Base-by-base conservation (phyloP, 768 basidiomycete genomes). In the Gelatoporia subvermispora region DNA sequence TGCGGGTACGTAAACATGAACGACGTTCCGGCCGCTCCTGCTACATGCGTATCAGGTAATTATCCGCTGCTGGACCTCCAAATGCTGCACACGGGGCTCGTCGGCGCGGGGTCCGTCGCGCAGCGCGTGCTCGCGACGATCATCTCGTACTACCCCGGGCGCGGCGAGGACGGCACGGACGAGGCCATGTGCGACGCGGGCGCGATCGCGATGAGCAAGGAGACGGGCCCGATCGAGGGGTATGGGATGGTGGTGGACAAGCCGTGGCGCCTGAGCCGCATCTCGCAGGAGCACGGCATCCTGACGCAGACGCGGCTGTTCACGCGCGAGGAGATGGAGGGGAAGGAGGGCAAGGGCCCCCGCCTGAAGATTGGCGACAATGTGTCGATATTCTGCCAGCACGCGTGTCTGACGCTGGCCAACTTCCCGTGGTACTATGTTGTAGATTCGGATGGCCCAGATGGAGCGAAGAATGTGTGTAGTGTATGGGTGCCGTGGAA, bases 401-500 rank as follows among this genome's bases (percentile, higher is more conserved):
- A 93, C 63, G 91, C 89, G 8, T 94, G 91, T 61, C 63, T 93
- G 56, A 89, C 82, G 40, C 76, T 87, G 17, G 88, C 92, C 17
- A 82, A 78, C 2, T 79, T 87, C 58, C 82, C 85, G 1, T 92
- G 87, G 88, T 89, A 84, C 63, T 92, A 92, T 60, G 70, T 93
- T 17, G 81, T 92, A 2, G 90, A 93, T 55, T 78, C 78, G 7
- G 71, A 70, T n/a, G 61, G 70, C 24, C 72, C 70, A 16, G 72
- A 67, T 18, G 76, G 75, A 15, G 68, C 65, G 34, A 72, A 75
- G 35, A 62, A 53, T 23, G 81, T 91, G 8, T 79, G 83, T 17
- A 90, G 93, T 64, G 69, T 93, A 23, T 93, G 91, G 91, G 82
- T 91, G 38, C 80, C 89, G 7, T 91, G 89, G 87, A 94, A 92